These are phyloP conservation scores for Silybum marianum DNA, from an alignment of 129 eudicot species.

Conservation along the genomic window DNA sequence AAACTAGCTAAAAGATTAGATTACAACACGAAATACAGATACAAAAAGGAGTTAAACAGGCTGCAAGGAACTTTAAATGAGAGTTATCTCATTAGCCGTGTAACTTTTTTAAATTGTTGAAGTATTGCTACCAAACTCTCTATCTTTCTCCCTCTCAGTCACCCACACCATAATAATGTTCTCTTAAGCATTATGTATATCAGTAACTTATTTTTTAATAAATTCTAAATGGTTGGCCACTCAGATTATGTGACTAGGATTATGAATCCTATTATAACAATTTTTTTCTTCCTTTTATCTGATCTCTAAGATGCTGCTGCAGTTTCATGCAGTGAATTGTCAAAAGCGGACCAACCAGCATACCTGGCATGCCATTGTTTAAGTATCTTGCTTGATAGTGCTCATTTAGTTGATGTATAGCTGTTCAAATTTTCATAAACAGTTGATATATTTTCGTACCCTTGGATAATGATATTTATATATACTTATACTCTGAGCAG, in stretches of 20 bases:
- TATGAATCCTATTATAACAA: background rate
- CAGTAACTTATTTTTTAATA: background rate
- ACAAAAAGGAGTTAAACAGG: background rate
- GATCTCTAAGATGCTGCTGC: background rate
- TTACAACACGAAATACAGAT: background rate
- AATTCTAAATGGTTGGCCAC: background rate
- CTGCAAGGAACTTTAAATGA: background rate
- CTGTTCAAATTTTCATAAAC: conserved; percentile 2
- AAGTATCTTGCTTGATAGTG: background rate
- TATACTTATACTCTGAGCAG: conserved; percentile 51
- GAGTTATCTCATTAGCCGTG: background rate
- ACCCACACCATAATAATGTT: background rate
- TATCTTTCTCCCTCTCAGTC: background rate
- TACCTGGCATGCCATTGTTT: background rate
- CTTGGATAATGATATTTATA: conserved; percentile 25
- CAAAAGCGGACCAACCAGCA: background rate
- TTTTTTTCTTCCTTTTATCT: background rate
- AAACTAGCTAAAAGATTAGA: background rate
- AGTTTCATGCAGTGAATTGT: background rate
- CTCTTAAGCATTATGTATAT: background rate
- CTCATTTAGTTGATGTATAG: conserved; percentile 2
- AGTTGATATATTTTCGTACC: background rate
- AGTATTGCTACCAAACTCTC: background rate
- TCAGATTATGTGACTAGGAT: background rate
- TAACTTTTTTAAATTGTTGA: background rate